A percentile compares a stretch with the other conserved stretches of the same genome.
phyloP scores from a whole-genome alignment of 129 eudicot species.

The Gnaphalium uliginosum region DNA sequence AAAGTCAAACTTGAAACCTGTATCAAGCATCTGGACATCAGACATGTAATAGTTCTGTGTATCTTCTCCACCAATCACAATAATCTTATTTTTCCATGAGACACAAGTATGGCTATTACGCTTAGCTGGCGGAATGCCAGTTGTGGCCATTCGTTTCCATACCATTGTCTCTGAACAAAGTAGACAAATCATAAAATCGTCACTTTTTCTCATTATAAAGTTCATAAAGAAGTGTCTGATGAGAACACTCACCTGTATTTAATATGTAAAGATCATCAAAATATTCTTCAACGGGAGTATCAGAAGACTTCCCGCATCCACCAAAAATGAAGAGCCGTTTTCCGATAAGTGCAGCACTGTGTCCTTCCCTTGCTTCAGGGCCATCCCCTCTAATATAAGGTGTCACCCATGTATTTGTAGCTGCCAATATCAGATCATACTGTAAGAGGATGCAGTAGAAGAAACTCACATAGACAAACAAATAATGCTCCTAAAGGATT shows the following conservation, averaged over 20 bases:
- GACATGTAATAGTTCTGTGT: conserved; percentile 68
- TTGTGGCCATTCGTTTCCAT: conserved; percentile 80
- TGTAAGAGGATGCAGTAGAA: not conserved
- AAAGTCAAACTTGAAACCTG: conserved; percentile 54
- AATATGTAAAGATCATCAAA: conserved; percentile 90
- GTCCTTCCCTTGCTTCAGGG: conserved; percentile 96
- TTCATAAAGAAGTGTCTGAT: not conserved
- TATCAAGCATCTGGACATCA: conserved; percentile 92
- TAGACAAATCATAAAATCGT: conserved; percentile 7
- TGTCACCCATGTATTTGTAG: conserved; percentile 77
- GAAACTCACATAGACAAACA: conserved; percentile 4
- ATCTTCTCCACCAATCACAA: conserved; percentile 97
- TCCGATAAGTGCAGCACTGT: conserved; percentile 93
- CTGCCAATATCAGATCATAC: conserved; percentile 38
- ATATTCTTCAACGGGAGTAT: conserved; percentile 58
- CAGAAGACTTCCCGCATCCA: conserved; percentile 81
- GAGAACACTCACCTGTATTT: conserved; percentile 60
- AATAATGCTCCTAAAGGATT: not conserved
- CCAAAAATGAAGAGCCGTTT: conserved; percentile 94
- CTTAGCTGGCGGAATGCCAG: conserved; percentile 88
- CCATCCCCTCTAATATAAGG: conserved; percentile 84
- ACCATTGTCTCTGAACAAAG: conserved; percentile 67
- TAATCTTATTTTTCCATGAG: conserved; percentile 91
- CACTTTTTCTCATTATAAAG: too few species aligned
- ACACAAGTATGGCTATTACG: conserved; percentile 95